Conservation (phyloP, 768 basidiomycete genomes). For the Mycena chlorophos region DNA sequence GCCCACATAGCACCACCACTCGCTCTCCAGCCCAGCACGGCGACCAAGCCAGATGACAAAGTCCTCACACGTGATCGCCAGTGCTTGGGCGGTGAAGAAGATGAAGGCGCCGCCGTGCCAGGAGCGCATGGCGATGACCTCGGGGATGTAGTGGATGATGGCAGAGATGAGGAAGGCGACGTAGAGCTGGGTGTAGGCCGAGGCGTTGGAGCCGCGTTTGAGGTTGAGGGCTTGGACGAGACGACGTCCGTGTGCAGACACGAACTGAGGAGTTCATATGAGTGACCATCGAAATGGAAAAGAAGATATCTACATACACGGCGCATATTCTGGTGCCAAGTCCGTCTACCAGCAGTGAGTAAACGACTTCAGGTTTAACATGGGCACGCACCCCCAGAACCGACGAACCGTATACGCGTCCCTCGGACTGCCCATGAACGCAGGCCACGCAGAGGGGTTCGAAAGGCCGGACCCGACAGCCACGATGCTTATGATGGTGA, state of each 20-base stretch:
- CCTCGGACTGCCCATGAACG: conserved; percentile 32
- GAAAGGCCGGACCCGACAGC: conserved; percentile 27
- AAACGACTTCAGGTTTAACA: not conserved
- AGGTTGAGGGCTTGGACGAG: conserved; percentile 29
- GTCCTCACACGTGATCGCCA: conserved; percentile 12
- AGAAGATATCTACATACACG: not conserved
- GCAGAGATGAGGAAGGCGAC: conserved; percentile 37
- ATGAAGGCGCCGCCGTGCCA: conserved; percentile 3
- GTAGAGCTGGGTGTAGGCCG: conserved; percentile 35
- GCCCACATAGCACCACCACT: not conserved
- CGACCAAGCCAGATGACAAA: conserved; percentile 2
- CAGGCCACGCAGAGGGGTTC: conserved; percentile 42
- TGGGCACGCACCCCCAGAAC: conserved; percentile 41
- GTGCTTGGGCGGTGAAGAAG: conserved; percentile 16
- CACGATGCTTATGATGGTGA: conserved; percentile 23
- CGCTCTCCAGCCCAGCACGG: not conserved
- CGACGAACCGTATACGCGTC: conserved; percentile 40
- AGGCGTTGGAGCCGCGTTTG: conserved; percentile 25
- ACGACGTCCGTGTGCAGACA: conserved; percentile 29
- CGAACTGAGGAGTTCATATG: conserved; percentile 25
- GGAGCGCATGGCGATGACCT: conserved; percentile 26
- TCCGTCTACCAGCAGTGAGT: not conserved
- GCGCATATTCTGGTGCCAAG: conserved; percentile 17
- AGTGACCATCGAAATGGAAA: not conserved
- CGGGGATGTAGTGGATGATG: conserved; percentile 34